phyloP scores from a whole-genome alignment of 305 asterid species.

The Stenogyne calaminthoides region DNA sequence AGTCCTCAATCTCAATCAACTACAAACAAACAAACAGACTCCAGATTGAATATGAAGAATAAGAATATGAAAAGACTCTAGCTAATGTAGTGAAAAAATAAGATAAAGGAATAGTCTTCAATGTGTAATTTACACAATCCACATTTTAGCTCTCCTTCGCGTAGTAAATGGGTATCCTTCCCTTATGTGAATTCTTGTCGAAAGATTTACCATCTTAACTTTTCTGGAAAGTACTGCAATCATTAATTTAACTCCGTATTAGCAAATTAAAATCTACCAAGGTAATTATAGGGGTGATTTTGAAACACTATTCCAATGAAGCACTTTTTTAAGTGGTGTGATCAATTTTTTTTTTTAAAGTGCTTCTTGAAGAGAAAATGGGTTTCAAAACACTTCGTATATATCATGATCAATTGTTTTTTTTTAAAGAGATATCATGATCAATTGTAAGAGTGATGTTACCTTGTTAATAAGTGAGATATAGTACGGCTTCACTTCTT shows the following conservation, averaged over 20 bases:
- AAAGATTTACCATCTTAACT: conserved; percentile 57
- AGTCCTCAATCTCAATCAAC: background rate
- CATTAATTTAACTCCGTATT: background rate
- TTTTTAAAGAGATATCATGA: too few species aligned
- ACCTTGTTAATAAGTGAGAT: conserved; percentile 73
- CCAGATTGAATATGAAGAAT: background rate
- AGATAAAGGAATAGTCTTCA: background rate
- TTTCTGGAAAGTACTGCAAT: conserved; percentile 71
- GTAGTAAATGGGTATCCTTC: too few species aligned
- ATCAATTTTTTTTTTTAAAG: too few species aligned
- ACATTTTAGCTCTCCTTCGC: background rate
- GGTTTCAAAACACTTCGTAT: too few species aligned
- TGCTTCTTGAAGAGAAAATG: too few species aligned
- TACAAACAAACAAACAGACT: background rate
- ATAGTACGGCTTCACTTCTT: conserved; percentile 69
- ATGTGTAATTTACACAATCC: background rate
- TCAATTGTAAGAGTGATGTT: background rate
- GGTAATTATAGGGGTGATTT: background rate
- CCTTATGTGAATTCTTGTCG: background rate
- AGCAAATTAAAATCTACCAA: background rate
- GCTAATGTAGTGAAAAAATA: background rate
- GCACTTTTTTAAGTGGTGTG: too few species aligned
- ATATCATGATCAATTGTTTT: too few species aligned
- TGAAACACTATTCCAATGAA: too few species aligned
- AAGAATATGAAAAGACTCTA: background rate